Conservation (phyloP, 495 filamentous ascomycete genomes). For the Hypoxylon fuscum region DNA sequence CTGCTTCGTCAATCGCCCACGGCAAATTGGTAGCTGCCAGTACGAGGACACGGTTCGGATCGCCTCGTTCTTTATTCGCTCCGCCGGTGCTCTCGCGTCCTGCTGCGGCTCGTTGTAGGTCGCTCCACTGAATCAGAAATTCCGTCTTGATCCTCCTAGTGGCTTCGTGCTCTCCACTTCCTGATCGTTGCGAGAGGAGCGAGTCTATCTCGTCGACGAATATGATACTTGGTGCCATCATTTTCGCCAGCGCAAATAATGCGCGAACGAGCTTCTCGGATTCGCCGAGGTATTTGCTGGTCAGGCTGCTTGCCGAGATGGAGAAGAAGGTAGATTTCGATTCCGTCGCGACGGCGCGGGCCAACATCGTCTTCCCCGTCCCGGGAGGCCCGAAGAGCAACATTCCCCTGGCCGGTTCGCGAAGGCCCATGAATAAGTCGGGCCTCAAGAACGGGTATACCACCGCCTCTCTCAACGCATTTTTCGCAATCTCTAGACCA, state of each 20-base stretch:
- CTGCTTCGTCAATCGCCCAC: conserved; percentile 98
- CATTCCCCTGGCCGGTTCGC: conserved; percentile 95
- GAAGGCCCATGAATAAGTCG: conserved; percentile 93
- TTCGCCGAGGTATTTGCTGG: conserved; percentile 96
- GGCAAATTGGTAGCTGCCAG: conserved; percentile 96
- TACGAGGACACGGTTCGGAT: conserved; percentile 89
- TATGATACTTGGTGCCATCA: conserved; percentile 93
- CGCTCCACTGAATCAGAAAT: conserved; percentile 97
- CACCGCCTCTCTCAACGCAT: conserved; percentile 92
- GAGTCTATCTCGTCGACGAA: conserved; percentile 99
- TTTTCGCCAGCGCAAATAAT: conserved; percentile 88
- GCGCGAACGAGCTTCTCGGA: conserved; percentile 96
- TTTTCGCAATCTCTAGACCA: conserved; percentile 89
- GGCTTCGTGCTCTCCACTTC: conserved; percentile 89
- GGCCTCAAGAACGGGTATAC: conserved; percentile 97
- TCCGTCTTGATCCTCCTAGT: conserved; percentile 96
- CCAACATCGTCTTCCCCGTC: conserved; percentile 98
- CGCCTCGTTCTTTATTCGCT: conserved; percentile 68
- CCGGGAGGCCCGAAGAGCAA: conserved; percentile 95
- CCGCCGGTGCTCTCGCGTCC: conserved; percentile 69
- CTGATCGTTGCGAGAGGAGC: conserved; percentile 82
- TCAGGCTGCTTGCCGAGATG: conserved; percentile 91
- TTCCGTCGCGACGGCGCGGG: conserved; percentile 93
- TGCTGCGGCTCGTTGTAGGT: conserved; percentile 89
- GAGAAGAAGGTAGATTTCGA: conserved; percentile 97